These are phyloP conservation scores for Agapanthus africanus DNA, from an alignment of 106 monocot species.

Conservation along the genomic window DNA sequence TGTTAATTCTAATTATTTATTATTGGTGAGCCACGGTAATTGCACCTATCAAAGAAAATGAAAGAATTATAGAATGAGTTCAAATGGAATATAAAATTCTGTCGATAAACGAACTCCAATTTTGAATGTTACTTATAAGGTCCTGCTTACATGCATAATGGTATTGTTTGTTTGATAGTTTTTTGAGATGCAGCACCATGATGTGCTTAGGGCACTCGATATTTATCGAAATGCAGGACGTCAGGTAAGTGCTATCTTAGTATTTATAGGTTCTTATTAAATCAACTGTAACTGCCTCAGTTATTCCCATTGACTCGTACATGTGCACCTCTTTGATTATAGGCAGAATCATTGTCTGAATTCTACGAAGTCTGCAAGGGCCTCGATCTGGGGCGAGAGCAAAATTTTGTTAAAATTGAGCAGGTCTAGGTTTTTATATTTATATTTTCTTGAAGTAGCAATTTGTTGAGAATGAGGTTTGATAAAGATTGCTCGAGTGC, in stretches of 20 bases:
- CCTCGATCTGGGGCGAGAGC: constrained; percentile 27
- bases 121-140: no score
- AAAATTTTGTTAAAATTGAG: constrained; percentile 35
- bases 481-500: not conserved
- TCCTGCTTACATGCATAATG: no score
- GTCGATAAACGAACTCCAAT: no score
- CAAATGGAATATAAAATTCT: no score
- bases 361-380: constrained; percentile 51
- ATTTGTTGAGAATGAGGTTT: not conserved
- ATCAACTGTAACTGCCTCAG: constrained; percentile 32
- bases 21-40: no score
- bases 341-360: constrained; percentile 41
- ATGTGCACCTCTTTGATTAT: not conserved
- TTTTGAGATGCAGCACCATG: constrained; percentile 76
- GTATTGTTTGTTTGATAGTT: constrained; percentile 40
- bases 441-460: not conserved
- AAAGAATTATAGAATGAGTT: no score
- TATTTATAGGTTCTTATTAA: constrained; percentile 48
- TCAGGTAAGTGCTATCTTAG: no score
- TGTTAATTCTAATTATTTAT: no score
- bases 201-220: constrained; percentile 67
- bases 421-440: constrained; percentile 27
- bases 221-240: constrained; percentile 56
- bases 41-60: no score
- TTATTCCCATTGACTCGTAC: constrained; percentile 1